Evolutionary conservation across 208 protist genomes (phyloP).

Genomic region (Spironucleus salmonicida): DNA sequence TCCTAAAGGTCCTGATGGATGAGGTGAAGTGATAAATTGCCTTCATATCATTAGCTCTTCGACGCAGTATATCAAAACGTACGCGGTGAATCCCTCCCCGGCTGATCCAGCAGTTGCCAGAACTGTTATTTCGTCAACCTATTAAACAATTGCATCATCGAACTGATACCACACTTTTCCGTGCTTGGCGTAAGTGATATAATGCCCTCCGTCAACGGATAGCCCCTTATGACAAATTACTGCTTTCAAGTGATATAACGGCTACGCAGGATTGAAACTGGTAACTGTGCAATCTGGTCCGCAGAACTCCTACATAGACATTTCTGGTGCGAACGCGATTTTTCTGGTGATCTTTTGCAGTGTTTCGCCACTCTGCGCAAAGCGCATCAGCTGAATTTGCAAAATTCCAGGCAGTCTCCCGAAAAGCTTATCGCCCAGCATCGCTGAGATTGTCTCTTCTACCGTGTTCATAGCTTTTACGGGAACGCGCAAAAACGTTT

Average conservation of each 20-base stretch:
- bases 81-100: not conserved
- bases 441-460: too few relatives aligned
- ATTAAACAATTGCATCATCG: not conserved
- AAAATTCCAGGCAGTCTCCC: not conserved
- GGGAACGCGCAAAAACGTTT: too few relatives aligned
- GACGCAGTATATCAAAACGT: not conserved
- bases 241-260: too few relatives aligned
- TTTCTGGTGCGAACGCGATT: not conserved
- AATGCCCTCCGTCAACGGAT: not conserved
- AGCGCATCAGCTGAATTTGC: not conserved
- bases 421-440: not conserved
- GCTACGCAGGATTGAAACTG: not conserved
- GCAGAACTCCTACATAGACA: not conserved
- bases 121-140: not conserved
- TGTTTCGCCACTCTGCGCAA: not conserved
- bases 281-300: not conserved
- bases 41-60: too few relatives aligned
- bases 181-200: not conserved
- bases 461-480: too few relatives aligned
- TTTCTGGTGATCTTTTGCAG: not conserved
- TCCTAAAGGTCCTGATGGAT: too few relatives aligned
- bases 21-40: too few relatives aligned
- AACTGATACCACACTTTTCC: not conserved
- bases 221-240: not conserved
- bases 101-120: not conserved